These are phyloP conservation scores for Fusarium protoensiforme DNA, from an alignment of 2,329 filamentous ascomycete genomes.

Conservation along the genomic window DNA sequence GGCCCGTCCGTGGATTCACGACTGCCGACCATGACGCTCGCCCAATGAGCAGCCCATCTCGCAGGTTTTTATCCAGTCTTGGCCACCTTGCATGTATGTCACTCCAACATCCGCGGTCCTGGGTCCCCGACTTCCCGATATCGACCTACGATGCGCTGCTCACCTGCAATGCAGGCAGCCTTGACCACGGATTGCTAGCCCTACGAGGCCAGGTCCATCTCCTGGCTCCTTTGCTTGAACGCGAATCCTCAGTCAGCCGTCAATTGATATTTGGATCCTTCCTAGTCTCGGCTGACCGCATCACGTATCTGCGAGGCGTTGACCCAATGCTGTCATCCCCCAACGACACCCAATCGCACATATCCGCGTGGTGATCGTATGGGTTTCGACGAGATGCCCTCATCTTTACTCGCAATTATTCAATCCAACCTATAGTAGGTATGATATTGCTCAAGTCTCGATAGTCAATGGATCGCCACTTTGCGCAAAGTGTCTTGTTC, in stretches of 20 bases:
- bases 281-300: background rate
- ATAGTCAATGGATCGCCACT: background rate
- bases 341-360: background rate
- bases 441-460: background rate
- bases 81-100: background rate
- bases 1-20: background rate
- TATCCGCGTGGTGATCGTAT: background rate
- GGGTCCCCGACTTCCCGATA: background rate
- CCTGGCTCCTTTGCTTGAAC: background rate
- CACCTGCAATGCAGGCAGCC: background rate
- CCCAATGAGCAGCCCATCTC: background rate
- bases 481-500: background rate
- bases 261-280: background rate
- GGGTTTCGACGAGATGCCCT: background rate
- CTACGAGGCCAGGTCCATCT: background rate
- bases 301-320: background rate
- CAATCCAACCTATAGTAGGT: background rate
- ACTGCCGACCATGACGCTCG: background rate
- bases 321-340: background rate
- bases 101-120: background rate
- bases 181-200: background rate
- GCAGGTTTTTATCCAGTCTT: background rate
- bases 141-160: background rate
- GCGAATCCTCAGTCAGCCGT: background rate
- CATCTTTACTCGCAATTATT: background rate